These are phyloP conservation scores for Arabidopsis arenosa DNA, from an alignment of 345 rosid genomes.

Conservation along the genomic window DNA sequence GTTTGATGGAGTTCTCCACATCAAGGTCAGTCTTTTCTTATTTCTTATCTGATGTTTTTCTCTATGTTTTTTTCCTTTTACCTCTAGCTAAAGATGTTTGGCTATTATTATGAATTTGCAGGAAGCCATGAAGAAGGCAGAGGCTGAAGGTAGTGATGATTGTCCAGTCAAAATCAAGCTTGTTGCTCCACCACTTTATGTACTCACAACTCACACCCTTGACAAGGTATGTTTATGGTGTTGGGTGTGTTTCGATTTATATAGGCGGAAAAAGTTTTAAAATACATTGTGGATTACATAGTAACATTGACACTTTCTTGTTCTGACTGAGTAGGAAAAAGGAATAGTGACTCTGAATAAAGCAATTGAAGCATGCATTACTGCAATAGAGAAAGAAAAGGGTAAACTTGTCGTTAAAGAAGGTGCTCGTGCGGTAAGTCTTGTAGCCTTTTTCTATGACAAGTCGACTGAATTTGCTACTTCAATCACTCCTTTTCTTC, in stretches of 20 bases:
- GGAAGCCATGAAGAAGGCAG: conserved; percentile 97
- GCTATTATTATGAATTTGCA: conserved; percentile 35
- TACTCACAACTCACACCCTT: conserved; percentile 88
- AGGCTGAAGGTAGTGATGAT: conserved; percentile 82
- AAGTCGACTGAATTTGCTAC: not conserved
- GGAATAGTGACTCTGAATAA: conserved; percentile 70
- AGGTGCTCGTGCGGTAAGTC: conserved; percentile 87
- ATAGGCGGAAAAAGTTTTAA: not conserved
- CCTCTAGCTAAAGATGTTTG: conserved; percentile 12
- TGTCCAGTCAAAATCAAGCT: conserved; percentile 92
- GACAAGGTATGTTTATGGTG: conserved; percentile 64
- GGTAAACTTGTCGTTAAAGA: conserved; percentile 90
- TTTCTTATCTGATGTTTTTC: not conserved
- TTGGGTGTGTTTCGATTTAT: not conserved
- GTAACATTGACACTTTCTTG: not conserved
- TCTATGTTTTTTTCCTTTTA: not conserved
- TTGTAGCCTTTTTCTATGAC: conserved; percentile 18
- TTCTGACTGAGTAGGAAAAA: conserved; percentile 66
- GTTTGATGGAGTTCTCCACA: conserved; percentile 92
- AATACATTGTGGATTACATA: not conserved
- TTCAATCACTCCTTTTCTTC: not conserved
- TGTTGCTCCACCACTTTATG: conserved; percentile 93
- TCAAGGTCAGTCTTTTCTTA: conserved; percentile 55
- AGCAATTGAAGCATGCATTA: conserved; percentile 80
- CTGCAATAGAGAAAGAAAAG: conserved; percentile 70